phyloP scores from a whole-genome alignment of 495 filamentous ascomycete species.

The Penicillium pulvis region DNA sequence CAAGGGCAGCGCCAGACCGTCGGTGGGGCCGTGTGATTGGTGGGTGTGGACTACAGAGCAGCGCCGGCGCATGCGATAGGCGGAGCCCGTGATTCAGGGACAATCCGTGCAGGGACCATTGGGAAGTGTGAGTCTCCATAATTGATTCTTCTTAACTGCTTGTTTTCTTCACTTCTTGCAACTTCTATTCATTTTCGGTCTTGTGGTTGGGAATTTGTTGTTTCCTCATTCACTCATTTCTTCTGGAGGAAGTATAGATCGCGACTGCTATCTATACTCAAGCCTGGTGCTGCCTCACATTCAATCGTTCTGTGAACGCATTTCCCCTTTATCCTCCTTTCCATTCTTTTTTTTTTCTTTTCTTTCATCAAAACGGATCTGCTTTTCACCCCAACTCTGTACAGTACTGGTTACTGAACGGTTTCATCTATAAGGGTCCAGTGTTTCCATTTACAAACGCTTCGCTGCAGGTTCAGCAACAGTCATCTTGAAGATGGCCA shows the following conservation, averaged over 20 bases:
- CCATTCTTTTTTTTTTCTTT: slow-evolving; percentile 14
- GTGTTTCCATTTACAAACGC: slow-evolving; percentile 3
- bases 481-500: slow-evolving; percentile 32
- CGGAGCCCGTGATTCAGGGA: slow-evolving; percentile 13
- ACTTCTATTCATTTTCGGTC: slow-evolving; percentile 7
- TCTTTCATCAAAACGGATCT: not conserved
- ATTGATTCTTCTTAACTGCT: not conserved
- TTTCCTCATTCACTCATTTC: slow-evolving; percentile 2
- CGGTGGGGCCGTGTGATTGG: slow-evolving; percentile 30
- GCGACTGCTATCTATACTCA: slow-evolving; percentile 1
- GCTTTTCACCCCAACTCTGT: not conserved
- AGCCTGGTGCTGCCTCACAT: slow-evolving; percentile 19
- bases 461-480: slow-evolving; percentile 43
- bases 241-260: slow-evolving; percentile 6
- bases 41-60: slow-evolving; percentile 15
- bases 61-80: slow-evolving; percentile 21
- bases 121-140: not conserved
- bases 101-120: slow-evolving; percentile 12
- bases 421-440: slow-evolving; percentile 14
- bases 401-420: slow-evolving; percentile 43
- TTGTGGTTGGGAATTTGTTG: not conserved
- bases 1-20: slow-evolving; percentile 24
- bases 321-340: not conserved
- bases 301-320: slow-evolving; percentile 13
- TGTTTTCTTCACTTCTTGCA: slow-evolving; percentile 5